These are phyloP conservation scores for Antrodiella citrinella DNA, from an alignment of 768 basidiomycete genomes.

Conservation along the genomic window DNA sequence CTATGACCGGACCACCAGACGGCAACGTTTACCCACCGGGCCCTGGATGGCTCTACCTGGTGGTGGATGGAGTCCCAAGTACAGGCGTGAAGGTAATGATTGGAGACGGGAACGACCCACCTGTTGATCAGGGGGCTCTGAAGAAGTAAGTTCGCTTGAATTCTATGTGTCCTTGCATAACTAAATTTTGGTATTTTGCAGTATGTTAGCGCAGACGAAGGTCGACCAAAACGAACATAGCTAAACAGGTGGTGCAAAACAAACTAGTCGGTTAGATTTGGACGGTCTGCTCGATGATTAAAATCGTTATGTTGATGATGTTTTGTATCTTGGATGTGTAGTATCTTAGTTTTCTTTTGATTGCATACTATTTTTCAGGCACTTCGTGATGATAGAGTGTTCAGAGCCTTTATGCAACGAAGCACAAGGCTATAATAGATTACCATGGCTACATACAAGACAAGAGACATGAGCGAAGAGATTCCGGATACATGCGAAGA, in stretches of 20 bases:
- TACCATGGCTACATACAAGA: background rate
- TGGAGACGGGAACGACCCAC: conserved; percentile 56
- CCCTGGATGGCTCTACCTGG: conserved; percentile 68
- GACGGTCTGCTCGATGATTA: background rate
- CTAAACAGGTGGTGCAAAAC: background rate
- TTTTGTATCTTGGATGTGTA: background rate
- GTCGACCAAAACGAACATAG: conserved; percentile 41
- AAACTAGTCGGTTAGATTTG: background rate
- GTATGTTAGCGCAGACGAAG: conserved; percentile 39
- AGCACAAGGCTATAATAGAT: background rate
- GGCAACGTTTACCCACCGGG: conserved; percentile 69
- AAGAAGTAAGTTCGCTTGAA: conserved; percentile 41
- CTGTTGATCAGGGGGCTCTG: conserved; percentile 45
- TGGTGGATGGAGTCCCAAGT: conserved; percentile 61
- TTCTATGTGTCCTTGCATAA: background rate
- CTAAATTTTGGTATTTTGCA: conserved; percentile 16
- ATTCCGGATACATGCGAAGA: background rate
- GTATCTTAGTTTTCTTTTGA: background rate
- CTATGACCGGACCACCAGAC: conserved; percentile 57
- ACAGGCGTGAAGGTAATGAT: conserved; percentile 56
- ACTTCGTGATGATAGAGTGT: too few relatives aligned
- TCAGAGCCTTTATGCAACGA: too few relatives aligned
- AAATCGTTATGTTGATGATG: too few relatives aligned
- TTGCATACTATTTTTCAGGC: background rate
- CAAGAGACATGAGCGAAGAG: background rate